Evolutionary conservation across 176 grass and related monocot genomes (phyloP).

Genomic region (Secale cereale): DNA sequence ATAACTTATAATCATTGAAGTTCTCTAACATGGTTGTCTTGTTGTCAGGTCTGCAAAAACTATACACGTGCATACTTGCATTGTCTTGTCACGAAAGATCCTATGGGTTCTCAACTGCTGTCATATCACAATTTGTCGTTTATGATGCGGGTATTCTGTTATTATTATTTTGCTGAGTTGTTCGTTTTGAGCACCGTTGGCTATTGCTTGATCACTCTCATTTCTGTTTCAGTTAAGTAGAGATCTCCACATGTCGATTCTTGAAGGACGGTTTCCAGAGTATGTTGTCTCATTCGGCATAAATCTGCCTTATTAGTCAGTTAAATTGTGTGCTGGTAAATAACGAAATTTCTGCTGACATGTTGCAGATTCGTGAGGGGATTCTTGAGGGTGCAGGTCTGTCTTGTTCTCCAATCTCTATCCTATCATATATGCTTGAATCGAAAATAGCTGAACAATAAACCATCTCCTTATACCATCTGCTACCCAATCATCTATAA

Average conservation of each 20-base stretch:
- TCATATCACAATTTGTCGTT: slow-evolving; percentile 93
- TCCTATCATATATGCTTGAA: not conserved
- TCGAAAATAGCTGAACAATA: not conserved
- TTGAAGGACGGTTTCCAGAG: slow-evolving; percentile 84
- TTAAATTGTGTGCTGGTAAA: not conserved
- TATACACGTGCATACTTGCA: slow-evolving; percentile 92
- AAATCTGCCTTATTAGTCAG: not conserved
- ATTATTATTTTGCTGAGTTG: not conserved
- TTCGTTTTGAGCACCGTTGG: not conserved
- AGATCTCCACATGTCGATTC: slow-evolving; percentile 87
- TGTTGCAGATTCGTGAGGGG: slow-evolving; percentile 69
- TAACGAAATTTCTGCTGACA: not conserved
- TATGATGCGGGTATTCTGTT: slow-evolving; percentile 77
- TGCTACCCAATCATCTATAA: not conserved
- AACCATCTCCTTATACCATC: not conserved
- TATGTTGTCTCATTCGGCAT: slow-evolving; percentile 31
- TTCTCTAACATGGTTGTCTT: slow-evolving; percentile 23
- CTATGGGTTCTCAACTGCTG: slow-evolving; percentile 88
- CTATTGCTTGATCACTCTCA: slow-evolving; percentile 1
- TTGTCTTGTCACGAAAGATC: slow-evolving; percentile 88
- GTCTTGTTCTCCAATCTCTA: not conserved
- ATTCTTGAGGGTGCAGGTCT: slow-evolving; percentile 83
- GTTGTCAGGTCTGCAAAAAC: slow-evolving; percentile 78
- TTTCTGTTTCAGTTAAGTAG: slow-evolving; percentile 65
- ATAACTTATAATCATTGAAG: not conserved